Evolutionary conservation across 306 rosid genomes (phyloP), one percentile per base, ranked within the genome.

Genomic region (Alnus glutinosa): DNA sequence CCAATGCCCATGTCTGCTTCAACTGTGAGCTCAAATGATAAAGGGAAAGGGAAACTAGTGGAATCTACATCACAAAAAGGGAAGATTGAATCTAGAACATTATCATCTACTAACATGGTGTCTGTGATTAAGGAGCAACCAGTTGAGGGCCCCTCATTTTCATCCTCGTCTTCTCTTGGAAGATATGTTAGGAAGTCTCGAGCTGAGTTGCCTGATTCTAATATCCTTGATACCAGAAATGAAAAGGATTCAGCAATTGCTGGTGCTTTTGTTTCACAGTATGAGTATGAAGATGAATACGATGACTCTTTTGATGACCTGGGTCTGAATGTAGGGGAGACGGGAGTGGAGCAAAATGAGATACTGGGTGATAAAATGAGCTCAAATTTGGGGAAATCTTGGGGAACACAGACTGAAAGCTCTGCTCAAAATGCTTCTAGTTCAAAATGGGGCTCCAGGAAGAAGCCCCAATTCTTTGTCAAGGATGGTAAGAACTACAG

Each of bases 401-500:
- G 90, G 88, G 84, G 82, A 49, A 74, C 75, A 49, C 87, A 68
- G 39, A 50, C 77, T 1, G 92, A 81, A 76, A 85, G 81, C 84
- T 15, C 91, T 0, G 80, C 70, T 39, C 89, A 85, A 78, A 87
- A 70, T 76, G 77, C 84, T 58, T 54, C 92, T 34, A 82, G 57
- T 80, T 83, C 98, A 59, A 96, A 89, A 83, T 96, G 98, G 99
- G 98, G 98, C 19, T 96, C 99, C 30, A 90, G 87, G 87, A 87
- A 75, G 86, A 87, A 81, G 78, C 98, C 99, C 51, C 99, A 91
- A 84, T 93, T 79, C 85, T 93, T 88, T 78, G 99, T 93, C 76
- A 96, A 92, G 87, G 99, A 96, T 78, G 99, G 98, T 77, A 96
- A 96, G 85, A 96, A 96, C 70, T 96, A 96, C 88, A 93, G 98